A percentile compares a stretch with the other conserved stretches of the same genome.
These are phyloP conservation scores for Massariosphaeria phaeospora DNA, from an alignment of 495 filamentous ascomycete species.

Conservation along the genomic window DNA sequence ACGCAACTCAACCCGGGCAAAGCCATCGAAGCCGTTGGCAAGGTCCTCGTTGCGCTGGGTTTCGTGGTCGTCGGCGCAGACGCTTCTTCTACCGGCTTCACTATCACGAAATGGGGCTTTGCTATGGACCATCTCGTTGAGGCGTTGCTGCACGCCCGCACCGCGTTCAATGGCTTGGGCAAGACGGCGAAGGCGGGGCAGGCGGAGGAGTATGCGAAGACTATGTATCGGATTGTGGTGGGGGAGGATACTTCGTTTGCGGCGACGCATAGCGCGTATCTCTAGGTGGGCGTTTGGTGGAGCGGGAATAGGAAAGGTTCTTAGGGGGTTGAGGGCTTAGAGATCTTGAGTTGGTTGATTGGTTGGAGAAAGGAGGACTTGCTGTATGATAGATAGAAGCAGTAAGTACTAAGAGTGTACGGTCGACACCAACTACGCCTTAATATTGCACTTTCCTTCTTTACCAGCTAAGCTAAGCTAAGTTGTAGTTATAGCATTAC, in stretches of 20 bases:
- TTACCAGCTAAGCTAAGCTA: no score
- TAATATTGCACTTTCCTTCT: no score
- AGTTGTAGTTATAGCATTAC: no score
- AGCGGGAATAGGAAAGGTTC: no score
- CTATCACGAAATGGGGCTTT: constrained; percentile 6
- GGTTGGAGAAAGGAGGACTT: no score
- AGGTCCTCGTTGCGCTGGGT: background rate
- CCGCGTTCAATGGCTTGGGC: constrained; percentile 3
- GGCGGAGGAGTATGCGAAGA: constrained; percentile 9
- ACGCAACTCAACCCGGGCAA: background rate
- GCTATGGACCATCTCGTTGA: constrained; percentile 3
- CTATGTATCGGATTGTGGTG: constrained; percentile 2
- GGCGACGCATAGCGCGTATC: no score
- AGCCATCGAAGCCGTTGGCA: constrained; percentile 1
- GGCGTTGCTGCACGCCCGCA: constrained; percentile 1
- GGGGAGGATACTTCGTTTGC: constrained; percentile 4
- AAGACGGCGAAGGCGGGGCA: background rate
- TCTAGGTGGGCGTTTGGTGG: no score
- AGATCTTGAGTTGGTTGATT: no score
- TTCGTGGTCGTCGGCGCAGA: constrained; percentile 8
- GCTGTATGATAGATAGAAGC: no score
- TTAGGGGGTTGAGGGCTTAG: no score
- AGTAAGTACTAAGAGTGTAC: no score
- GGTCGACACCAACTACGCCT: no score
- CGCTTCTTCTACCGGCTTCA: constrained; percentile 3